phyloP scores from a whole-genome alignment of 805 yeast genomes.

The Candida incommunis region DNA sequence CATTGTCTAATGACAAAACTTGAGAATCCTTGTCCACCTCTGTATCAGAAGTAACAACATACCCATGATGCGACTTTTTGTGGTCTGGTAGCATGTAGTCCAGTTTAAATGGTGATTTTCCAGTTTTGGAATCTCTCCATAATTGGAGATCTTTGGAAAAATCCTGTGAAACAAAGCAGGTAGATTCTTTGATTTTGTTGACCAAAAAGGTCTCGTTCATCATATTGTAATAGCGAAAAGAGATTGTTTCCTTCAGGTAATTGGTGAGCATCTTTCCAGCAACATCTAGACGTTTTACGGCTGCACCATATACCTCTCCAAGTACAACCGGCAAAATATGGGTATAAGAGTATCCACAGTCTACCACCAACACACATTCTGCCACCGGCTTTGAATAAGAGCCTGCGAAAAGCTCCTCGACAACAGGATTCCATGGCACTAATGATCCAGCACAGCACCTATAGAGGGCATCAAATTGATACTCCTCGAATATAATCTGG shows the following conservation, averaged over 20 bases:
- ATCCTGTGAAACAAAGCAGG: conserved; percentile 55
- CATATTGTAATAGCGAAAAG: conserved; percentile 86
- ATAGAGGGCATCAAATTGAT: conserved; percentile 58
- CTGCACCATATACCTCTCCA: conserved; percentile 65
- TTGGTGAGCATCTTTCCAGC: conserved; percentile 85
- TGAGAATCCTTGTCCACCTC: conserved; percentile 35
- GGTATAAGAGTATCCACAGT: conserved; percentile 78
- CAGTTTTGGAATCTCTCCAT: conserved; percentile 14
- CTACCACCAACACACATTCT: conserved; percentile 71
- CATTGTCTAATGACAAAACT: conserved; percentile 58
- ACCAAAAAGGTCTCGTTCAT: conserved; percentile 80
- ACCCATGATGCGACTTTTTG: conserved; percentile 67
- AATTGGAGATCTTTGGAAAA: conserved; percentile 34
- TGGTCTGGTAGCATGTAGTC: conserved; percentile 83
- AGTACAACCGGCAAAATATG: conserved; percentile 76
- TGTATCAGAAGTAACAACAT: conserved; percentile 28
- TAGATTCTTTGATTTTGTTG: conserved; percentile 69
- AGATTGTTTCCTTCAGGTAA: conserved; percentile 64
- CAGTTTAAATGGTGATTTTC: conserved; percentile 24
- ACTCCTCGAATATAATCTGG: conserved; percentile 89
- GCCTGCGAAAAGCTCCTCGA: conserved; percentile 17
- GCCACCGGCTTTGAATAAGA: conserved; percentile 10
- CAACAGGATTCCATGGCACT: conserved; percentile 43
- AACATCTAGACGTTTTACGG: conserved; percentile 62
- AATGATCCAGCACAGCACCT: conserved; percentile 36